Base-by-base conservation (phyloP, 2,329 filamentous ascomycete species). In the Neopestalotiopsis rosae region DNA sequence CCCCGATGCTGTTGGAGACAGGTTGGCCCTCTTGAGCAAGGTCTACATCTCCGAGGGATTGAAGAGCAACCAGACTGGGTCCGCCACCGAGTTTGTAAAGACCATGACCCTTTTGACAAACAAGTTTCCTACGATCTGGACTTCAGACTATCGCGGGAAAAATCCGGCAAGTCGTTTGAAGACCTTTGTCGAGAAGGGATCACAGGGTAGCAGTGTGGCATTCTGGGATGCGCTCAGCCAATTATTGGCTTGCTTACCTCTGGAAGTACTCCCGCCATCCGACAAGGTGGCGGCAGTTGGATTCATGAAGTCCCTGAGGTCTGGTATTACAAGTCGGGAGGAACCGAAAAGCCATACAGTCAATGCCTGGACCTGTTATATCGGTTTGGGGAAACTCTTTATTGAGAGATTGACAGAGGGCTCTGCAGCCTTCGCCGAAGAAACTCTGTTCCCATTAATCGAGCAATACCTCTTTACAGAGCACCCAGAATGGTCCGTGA, bases 121-220 rank as follows among this genome's bases (percentile, higher is more conserved):
- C 38, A 78, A 79, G 13, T 86, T 90, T 63, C 90, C 94, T 1
- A 86, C 89, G 17, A 84, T 95, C 10, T 99, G 96, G 96, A 91
- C 90, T 1, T 84, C 87, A 79, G 69, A 85, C 81, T 70, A 88
- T 3, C 82, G 78, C 14, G 82, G 82, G n/a, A 88, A 89, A 71
- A 88, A 86, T 68, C 81, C 87, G 1, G 84, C 88, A 0, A 72
- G 88, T 1, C 82, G 91, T 28, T 80, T 99, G 4, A 87, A 88
- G 64, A 84, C 89, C 9, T 96, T 97, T 73, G 83, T 98, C 6
- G 90, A 92, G 71, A 93, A 91, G 74, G 95, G 96, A 2, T 97
- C 95, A 0, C 93, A 98, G 75, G 89, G 90, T n/a, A 92, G 92
- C 3, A 84, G 89, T 0, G 81, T 86, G 3, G 87, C 86, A 10